Conservation (phyloP, 2,329 filamentous ascomycete species). For the Tolypocladium sp. region DNA sequence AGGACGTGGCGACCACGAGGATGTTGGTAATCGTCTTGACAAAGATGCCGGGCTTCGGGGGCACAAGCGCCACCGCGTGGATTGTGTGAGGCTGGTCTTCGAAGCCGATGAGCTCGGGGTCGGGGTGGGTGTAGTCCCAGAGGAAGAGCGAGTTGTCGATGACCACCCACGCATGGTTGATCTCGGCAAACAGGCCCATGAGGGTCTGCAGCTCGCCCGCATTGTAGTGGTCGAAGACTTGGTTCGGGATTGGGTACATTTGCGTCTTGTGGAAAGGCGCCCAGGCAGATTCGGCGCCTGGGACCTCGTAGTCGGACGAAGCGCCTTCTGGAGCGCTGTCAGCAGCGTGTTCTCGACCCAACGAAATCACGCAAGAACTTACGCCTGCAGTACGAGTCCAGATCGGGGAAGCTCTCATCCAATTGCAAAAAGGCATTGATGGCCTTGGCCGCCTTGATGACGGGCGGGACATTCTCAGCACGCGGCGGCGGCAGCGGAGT, state of each 20-base stretch:
- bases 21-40: constrained; percentile 78
- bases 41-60: constrained; percentile 81
- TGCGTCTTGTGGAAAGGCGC: constrained; percentile 82
- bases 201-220: constrained; percentile 76
- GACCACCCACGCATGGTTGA: constrained; percentile 91
- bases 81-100: constrained; percentile 86
- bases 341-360: constrained; percentile 8
- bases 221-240: constrained; percentile 89
- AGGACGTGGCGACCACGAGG: constrained; percentile 77
- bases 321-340: constrained; percentile 60
- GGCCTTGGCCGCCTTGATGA: constrained; percentile 72
- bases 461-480: constrained; percentile 47
- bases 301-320: constrained; percentile 85
- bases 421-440: constrained; percentile 70
- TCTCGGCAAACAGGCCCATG: constrained; percentile 90
- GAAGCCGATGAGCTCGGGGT: constrained; percentile 83
- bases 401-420: constrained; percentile 76
- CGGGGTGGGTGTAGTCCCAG: constrained; percentile 95
- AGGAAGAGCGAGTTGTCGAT: constrained; percentile 95
- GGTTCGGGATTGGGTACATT: constrained; percentile 83
- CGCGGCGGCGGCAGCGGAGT: constrained; percentile 33
- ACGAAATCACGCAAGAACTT: constrained; percentile 30
- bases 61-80: constrained; percentile 79
- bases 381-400: constrained; percentile 87
- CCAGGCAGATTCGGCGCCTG: constrained; percentile 59